Evolutionary conservation across 169 alveolate genomes (phyloP), one percentile per base, ranked within the genome.

Genomic region (Cryptosporidium tyzzeri): DNA sequence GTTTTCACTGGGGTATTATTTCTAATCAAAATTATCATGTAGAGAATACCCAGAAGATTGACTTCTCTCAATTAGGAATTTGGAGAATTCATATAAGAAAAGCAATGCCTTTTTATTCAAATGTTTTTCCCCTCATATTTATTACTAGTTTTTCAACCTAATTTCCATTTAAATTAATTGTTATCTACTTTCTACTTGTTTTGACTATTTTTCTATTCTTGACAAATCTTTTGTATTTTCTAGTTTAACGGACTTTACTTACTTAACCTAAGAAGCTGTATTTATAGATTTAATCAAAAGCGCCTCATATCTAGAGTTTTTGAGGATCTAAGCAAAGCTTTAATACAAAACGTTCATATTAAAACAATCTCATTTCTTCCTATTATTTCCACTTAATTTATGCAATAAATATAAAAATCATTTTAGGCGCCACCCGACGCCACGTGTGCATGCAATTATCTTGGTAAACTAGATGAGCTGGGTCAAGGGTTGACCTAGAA

Each of bases 401-500:
- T 48, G 55, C 12, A 55, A 55, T 55, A 55, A 53, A 55, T 12
- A 31, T 0, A 23, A 31, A 16, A 37, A 29, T 21, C n/a, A 37
- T 37, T 37, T 65, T 65, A 33, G 71, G 71, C 50, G 44, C 71
- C 71, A 29, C 50, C 0, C 16, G 71, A 51, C 71, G 41, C 51
- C 71, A 65, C 18, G 71, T 65, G 71, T 65, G 71, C 71, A 65
- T 65, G 71, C 14, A 65, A 26, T 65, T 65, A 65, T 65, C 71
- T 65, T 55, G 35, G 67, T 55, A 8, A 41, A 41, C 10, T 2
- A 48, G 67, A 21, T 23, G 67, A 21, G 35, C n/a, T 21, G 29
- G 23, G 65, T 23, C 65, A 55, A 55, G 12, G 14, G 14, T 21
- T 55, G 67, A 55, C 67, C 67, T 55, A 55, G 23, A 55, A 55